Evolutionary conservation across 352 stramenopile genomes (phyloP).

Genomic region (Globisporangium canariense): DNA sequence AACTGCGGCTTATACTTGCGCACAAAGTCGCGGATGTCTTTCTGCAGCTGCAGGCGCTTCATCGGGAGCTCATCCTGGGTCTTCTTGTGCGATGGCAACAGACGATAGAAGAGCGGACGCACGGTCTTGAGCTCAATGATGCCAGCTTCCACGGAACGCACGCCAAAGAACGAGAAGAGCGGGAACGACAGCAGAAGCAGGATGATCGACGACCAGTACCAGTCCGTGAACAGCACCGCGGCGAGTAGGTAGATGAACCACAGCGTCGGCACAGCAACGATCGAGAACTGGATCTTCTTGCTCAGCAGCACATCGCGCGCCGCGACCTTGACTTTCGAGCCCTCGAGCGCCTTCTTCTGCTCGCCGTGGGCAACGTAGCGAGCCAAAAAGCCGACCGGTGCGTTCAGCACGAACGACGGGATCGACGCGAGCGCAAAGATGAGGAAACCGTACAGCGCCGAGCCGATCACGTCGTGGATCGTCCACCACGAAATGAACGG

Average conservation of each 20-base stretch:
- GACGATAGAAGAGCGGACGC: conserved; percentile 74
- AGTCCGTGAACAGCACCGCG: conserved; percentile 77
- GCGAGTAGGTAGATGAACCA: conserved; percentile 86
- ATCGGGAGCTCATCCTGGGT: conserved; percentile 74
- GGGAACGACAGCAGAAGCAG: conserved; percentile 79
- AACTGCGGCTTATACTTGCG: conserved; percentile 62
- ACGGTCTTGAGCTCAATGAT: conserved; percentile 89
- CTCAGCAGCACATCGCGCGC: conserved; percentile 88
- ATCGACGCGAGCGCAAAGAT: conserved; percentile 90
- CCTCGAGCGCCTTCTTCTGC: conserved; percentile 79
- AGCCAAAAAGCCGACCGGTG: conserved; percentile 85
- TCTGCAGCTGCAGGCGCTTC: conserved; percentile 63
- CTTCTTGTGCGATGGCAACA: conserved; percentile 75
- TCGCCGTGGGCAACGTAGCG: conserved; percentile 70
- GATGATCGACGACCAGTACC: conserved; percentile 83
- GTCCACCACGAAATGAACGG: conserved; percentile 86
- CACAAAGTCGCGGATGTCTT: conserved; percentile 74
- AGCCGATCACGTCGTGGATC: conserved; percentile 88
- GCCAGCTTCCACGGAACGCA: conserved; percentile 81
- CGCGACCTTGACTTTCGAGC: conserved; percentile 90
- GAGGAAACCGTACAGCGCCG: conserved; percentile 75
- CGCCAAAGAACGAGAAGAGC: conserved; percentile 86
- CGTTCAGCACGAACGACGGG: conserved; percentile 89
- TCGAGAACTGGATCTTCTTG: conserved; percentile 93
- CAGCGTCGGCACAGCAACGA: conserved; percentile 86